Percentiles rank a stretch among this genome's conserved stretches.
phyloP scores from a whole-genome alignment of 2,329 filamentous ascomycete genomes.

The Trichoderma sp. region DNA sequence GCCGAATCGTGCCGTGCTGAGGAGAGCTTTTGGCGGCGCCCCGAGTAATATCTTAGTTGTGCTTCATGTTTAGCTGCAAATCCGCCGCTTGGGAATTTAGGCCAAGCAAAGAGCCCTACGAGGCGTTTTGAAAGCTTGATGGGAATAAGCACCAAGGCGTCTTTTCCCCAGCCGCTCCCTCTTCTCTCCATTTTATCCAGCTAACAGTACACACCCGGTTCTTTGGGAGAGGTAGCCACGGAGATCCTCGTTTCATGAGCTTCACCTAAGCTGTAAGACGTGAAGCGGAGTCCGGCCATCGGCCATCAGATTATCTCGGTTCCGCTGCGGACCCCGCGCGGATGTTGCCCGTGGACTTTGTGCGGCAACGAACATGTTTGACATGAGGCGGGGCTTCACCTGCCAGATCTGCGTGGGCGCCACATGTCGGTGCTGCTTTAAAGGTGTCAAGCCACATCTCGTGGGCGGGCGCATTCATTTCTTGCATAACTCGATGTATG shows the following conservation, averaged over 20 bases:
- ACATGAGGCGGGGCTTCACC: background rate
- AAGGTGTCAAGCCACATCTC: background rate
- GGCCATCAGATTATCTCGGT: background rate
- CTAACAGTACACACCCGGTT: background rate
- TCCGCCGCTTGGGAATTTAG: background rate
- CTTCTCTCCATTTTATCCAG: background rate
- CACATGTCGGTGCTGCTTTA: constrained; percentile 11
- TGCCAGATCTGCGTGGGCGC: background rate
- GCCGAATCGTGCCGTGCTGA: background rate
- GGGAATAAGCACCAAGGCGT: background rate
- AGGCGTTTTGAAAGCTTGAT: constrained; percentile 1
- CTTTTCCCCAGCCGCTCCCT: background rate
- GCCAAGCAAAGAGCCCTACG: constrained; percentile 9
- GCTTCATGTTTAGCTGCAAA: background rate
- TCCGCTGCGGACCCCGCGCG: background rate
- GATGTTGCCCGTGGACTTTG: background rate
- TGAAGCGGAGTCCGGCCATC: background rate
- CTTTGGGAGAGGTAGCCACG: background rate
- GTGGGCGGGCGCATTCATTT: background rate
- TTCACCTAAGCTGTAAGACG: background rate
- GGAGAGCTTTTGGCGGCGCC: background rate
- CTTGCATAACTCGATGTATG: constrained; percentile 1
- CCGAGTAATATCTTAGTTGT: constrained; percentile 10
- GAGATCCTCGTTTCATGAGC: background rate
- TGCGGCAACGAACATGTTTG: background rate